Base-by-base conservation (phyloP, 2,329 filamentous ascomycete genomes). In the Camillea tinctor region DNA sequence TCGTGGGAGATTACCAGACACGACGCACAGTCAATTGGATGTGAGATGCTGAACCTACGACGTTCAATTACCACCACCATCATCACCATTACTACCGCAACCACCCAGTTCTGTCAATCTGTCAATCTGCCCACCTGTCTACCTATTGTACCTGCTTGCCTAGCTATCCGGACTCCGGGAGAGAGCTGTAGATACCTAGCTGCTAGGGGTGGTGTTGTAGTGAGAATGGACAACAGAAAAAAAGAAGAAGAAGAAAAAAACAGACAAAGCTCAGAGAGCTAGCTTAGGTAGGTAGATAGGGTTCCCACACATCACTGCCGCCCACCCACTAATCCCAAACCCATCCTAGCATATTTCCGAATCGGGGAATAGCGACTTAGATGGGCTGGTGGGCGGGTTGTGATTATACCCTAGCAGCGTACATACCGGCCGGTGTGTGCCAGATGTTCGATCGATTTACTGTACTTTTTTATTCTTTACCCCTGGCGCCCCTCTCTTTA, bases 1-100 rank as follows among this genome's bases (percentile, higher is more conserved):
- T 60, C 54, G 60, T 57, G 69, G 69, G 70, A 71, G 64, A 72
- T 71, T 72, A 68, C 59, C 64, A 68, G 49, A 65, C 62, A 30
- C 26, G 26, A 30, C 26, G 26, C 26, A 11, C 26, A 30, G 3
- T 30, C 26, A 26, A 57, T 52, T 69, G 61, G 63, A 58, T 60
- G 60, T 60, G 60, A 65, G 63, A 30, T 2, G 9, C n/a, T 7
- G 15, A 21, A 13, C 50, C 50, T 24, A 24, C 19, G 19, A 51
- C 50, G 36, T 44, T 44, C 3, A 44, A 44, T 1, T 15, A 44
- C 26, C 26, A 30, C 26, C 26, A 9, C 9, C 9, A 26, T 26
- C 9, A 30, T 7, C 13, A 30, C 26, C 26, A 30, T 7, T 30
- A 30, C 26, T 30, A 30, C 26, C 26, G 8, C 24, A 4, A 26